Base-by-base conservation (phyloP, 257 asterid genomes). In the Capsicum baccatum region DNA sequence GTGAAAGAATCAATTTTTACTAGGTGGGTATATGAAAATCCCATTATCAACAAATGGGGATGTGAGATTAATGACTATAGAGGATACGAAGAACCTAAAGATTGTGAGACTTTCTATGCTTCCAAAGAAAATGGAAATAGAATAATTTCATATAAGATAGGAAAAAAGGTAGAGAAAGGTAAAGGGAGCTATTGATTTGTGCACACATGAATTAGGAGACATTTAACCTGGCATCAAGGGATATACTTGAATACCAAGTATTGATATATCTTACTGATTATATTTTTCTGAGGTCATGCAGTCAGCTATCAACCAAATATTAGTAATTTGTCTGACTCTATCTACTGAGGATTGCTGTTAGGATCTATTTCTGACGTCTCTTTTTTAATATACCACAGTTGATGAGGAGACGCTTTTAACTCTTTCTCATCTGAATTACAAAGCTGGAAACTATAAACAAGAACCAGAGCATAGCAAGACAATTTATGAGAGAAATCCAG, bases 351-450 rank as follows among this genome's bases (percentile, higher is more conserved):
- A 16, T 79, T n/a, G 17, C 17, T 47, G n/a, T 50, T 10, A 26
- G 4, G 14, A 14, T 11, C 74, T 33, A 5, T 55, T 37, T 56
- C 52, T 69, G 56, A 73, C 82, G 15, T 48, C 85, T 83, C 81
- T 60, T 37, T 80, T 80, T 86, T 37, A 26, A 21, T 64, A 37
- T 87, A 84, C 64, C 84, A 83, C 93, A 97, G 99, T 91, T 67
- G 98, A 94, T 89, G 99, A 94, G 82, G 98, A 95, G 79, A 62
- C 87, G 85, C 95, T 94, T 74, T 87, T 94, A 94, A 89, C 78
- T 86, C 94, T 94, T 87, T 98, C 98, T 85, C 98, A 97, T 85
- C 97, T 95, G 89, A 95, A 92, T 81, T 97, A 97, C 90, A 95
- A 92, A 87, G 88, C 92, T 84, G 98, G 97, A 83, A 93, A 93